Evolutionary conservation across 176 grass and related monocot genomes (phyloP), one percentile per base, ranked within the genome.

Genomic region (Alopecurus myosuroides): DNA sequence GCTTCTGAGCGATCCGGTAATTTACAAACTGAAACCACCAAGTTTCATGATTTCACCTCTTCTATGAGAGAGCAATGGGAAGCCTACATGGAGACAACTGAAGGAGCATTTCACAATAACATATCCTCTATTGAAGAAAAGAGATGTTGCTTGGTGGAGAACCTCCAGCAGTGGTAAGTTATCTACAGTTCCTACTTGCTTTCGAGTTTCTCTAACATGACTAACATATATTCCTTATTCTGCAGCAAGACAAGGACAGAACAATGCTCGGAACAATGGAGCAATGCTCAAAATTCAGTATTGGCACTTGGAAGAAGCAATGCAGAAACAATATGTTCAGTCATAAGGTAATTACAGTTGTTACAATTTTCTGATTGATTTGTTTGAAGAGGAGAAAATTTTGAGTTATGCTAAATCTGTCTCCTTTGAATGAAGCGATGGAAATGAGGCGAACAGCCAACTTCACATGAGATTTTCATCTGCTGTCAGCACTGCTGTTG

Each of bases 11-110:
- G 72, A 57, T 90, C 86, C 20, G 28, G 48, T 25, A 76, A 77
- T 83, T 49, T 97, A 75, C 80, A 91, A 83, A 89, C 66, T 39
- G 81, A 97, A 90, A 92, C 89, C 30, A 87, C 41, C 26, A 92
- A 82, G 42, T 56, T 87, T 76, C 85, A 71, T 72, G 57, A 92
- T 70, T 87, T 89, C 65, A 89, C 92, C 30, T 83, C 68, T 84
- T 90, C 77, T 60, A 84, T 92, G 74, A 92, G 79, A 85, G 86
- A 92, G 83, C 86, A 97, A 85, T 97, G 92, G 92, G 88, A 81
- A 77, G 33, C 37, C 58, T 88, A 86, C 82, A 73, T 89, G 88
- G 45, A 86, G 69, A 76, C 49, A 85, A 83, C 88, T 49, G 84
- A 97, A 88, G 86, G 77, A 23, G 55, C 88, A 80, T 97, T 94